Conservation (phyloP, 2,329 filamentous ascomycete genomes). For the Bretziella fagacearum region DNA sequence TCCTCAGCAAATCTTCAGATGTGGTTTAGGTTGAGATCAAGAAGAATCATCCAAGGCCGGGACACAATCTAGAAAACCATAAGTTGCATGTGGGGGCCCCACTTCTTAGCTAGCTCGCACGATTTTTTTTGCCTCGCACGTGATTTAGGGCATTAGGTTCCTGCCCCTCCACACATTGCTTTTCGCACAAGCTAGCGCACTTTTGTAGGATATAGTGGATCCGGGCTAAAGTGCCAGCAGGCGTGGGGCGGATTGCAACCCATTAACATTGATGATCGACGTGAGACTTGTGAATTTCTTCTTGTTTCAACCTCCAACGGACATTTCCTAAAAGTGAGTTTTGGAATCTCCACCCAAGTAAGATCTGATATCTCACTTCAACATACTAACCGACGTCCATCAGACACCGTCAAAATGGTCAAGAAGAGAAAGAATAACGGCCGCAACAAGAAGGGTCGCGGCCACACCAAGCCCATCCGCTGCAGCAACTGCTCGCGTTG, state of each 20-base stretch:
- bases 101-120: slow-evolving; percentile 13
- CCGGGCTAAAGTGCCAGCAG: slow-evolving; percentile 5
- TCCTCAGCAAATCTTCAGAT: slow-evolving; percentile 46
- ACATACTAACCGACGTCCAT: slow-evolving; percentile 20
- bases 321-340: slow-evolving; percentile 14
- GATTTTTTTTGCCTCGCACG: background rate
- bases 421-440: slow-evolving; percentile 66
- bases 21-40: slow-evolving; percentile 21
- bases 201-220: slow-evolving; percentile 8
- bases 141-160: slow-evolving; percentile 16
- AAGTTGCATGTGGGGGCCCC: slow-evolving; percentile 18
- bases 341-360: slow-evolving; percentile 15
- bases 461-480: slow-evolving; percentile 98
- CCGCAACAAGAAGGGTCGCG: slow-evolving; percentile 99
- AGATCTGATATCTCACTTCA: slow-evolving; percentile 15
- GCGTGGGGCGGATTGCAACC: slow-evolving; percentile 3
- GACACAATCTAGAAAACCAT: background rate
- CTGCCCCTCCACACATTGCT: slow-evolving; percentile 13
- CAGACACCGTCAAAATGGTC: slow-evolving; percentile 48
- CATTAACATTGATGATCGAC: slow-evolving; percentile 3
- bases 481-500: slow-evolving; percentile 60
- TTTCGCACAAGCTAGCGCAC: background rate
- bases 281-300: slow-evolving; percentile 7
- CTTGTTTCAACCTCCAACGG: slow-evolving; percentile 13
- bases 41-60: slow-evolving; percentile 18